phyloP scores from a whole-genome alignment of 1,284 basidiomycete species.

The Omphalotus olearius region DNA sequence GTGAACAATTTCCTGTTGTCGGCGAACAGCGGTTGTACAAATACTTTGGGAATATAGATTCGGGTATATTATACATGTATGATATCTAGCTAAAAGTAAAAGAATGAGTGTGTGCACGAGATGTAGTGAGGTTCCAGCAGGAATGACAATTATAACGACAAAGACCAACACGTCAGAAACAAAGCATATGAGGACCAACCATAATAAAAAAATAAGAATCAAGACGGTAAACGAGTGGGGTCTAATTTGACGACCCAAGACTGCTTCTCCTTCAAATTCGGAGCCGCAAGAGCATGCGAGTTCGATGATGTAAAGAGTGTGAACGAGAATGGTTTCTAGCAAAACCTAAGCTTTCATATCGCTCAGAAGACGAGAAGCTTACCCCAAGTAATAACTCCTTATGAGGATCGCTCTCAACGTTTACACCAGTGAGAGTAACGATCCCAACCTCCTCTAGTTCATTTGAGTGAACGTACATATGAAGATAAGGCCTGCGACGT shows the following conservation, averaged over 20 bases:
- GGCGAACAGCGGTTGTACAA: background rate
- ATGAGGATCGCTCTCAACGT: constrained; percentile 82
- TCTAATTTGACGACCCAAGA: constrained; percentile 81
- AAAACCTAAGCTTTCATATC: constrained; percentile 8
- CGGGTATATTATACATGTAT: constrained; percentile 4
- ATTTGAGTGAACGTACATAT: constrained; percentile 78
- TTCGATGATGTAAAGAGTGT: constrained; percentile 88
- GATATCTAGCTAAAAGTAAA: constrained; percentile 1
- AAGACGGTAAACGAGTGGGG: constrained; percentile 59
- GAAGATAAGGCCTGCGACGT: constrained; percentile 74
- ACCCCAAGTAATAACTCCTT: constrained; percentile 87
- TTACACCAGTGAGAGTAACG: constrained; percentile 81
- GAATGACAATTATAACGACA: constrained; percentile 8
- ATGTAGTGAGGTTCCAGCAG: background rate
- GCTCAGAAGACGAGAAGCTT: constrained; percentile 28
- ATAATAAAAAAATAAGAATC: constrained; percentile 20
- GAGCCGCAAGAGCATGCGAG: constrained; percentile 82
- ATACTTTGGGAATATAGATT: background rate
- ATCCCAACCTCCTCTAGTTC: constrained; percentile 84
- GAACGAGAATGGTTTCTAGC: constrained; percentile 78
- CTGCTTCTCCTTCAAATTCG: constrained; percentile 74
- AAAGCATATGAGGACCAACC: constrained; percentile 10
- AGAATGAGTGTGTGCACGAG: background rate
- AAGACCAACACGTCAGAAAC: constrained; percentile 19
- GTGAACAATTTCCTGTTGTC: no score